Conservation (phyloP, 768 basidiomycete genomes). For the Boletus pseudo-olivaceus region DNA sequence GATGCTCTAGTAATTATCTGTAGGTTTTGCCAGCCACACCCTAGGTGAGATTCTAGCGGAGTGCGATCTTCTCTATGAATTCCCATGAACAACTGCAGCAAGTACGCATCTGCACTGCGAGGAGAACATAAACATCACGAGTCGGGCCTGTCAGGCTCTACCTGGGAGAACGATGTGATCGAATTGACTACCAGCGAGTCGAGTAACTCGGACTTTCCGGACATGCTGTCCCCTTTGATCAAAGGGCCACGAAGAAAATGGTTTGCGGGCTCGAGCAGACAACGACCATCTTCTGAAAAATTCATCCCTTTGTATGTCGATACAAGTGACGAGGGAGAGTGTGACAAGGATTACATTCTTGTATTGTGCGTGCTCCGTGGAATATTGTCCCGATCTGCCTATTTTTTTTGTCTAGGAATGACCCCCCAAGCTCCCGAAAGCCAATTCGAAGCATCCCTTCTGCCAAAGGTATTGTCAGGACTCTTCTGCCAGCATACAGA, state of each 20-base stretch:
- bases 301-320: constrained; percentile 26
- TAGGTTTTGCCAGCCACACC: constrained; percentile 7
- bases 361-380: constrained; percentile 31
- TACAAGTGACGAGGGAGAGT: constrained; percentile 30
- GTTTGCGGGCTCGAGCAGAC: constrained; percentile 7
- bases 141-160: background rate
- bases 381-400: background rate
- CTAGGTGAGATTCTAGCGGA: constrained; percentile 9
- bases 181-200: constrained; percentile 32
- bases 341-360: constrained; percentile 38
- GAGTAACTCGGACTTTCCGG: constrained; percentile 18
- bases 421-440: constrained; percentile 46
- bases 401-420: constrained; percentile 34
- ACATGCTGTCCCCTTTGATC: constrained; percentile 23
- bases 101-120: background rate
- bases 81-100: constrained; percentile 7
- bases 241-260: constrained; percentile 8
- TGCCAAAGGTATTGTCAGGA: background rate
- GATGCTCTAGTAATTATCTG: background rate
- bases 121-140: background rate
- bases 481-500: background rate
- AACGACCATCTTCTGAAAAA: background rate
- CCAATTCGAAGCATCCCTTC: constrained; percentile 34
- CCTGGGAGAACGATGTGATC: constrained; percentile 20
- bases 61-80: background rate